Percentiles rank a stretch among this genome's conserved stretches.
Evolutionary conservation across 345 rosid species (phyloP).

Genomic region (Ceriops tagal): DNA sequence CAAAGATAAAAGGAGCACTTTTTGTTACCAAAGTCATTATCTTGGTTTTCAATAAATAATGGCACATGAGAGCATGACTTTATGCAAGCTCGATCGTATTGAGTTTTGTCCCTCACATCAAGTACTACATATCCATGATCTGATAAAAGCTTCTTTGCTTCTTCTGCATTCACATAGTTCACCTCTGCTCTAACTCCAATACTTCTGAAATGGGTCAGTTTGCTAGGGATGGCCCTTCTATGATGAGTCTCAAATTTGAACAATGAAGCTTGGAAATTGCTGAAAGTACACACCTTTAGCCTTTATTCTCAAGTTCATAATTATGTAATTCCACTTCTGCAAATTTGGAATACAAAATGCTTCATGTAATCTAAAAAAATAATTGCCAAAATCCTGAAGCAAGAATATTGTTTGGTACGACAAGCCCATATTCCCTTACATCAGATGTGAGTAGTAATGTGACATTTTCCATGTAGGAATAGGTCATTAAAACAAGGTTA

Average conservation of each 20-base stretch:
- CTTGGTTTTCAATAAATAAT: slow-evolving; percentile 75
- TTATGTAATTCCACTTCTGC: slow-evolving; percentile 5
- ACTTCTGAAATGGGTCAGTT: slow-evolving; percentile 30
- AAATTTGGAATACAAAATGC: background rate
- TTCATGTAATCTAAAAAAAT: background rate
- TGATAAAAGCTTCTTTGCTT: slow-evolving; percentile 62
- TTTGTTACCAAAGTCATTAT: slow-evolving; percentile 68
- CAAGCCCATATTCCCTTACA: too few relatives aligned
- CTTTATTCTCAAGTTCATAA: slow-evolving; percentile 22
- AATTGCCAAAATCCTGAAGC: background rate
- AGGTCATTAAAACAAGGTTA: too few relatives aligned
- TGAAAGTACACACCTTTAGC: slow-evolving; percentile 39
- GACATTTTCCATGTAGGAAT: too few relatives aligned
- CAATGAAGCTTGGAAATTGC: slow-evolving; percentile 43
- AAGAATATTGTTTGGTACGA: too few relatives aligned
- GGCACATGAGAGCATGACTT: slow-evolving; percentile 78
- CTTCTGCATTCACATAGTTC: slow-evolving; percentile 72
- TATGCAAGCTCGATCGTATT: slow-evolving; percentile 76
- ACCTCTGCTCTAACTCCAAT: slow-evolving; percentile 67
- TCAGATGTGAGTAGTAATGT: too few relatives aligned
- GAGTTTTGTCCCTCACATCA: slow-evolving; percentile 76
- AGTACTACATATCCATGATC: slow-evolving; percentile 61
- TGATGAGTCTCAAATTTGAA: slow-evolving; percentile 40
- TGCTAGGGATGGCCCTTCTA: slow-evolving; percentile 38
- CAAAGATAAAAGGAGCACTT: background rate